phyloP scores from a whole-genome alignment of 176 grass and related monocot species.

The Juncus inflexus region DNA sequence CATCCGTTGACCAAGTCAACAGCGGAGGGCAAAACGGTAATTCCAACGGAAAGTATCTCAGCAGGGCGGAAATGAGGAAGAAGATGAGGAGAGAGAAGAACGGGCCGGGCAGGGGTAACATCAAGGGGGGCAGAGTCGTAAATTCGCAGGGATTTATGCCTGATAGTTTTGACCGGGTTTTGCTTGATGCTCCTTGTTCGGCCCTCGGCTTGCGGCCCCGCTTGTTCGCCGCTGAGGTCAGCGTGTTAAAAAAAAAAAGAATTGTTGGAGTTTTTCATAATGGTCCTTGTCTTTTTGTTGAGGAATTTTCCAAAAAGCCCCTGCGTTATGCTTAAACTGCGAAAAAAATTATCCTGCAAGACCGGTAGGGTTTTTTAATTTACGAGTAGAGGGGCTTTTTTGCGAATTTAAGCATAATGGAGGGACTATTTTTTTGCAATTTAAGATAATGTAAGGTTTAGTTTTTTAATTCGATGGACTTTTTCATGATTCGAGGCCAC shows the following conservation, averaged over 20 bases:
- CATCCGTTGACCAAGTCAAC: not conserved
- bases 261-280: no score
- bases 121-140: conserved; percentile 66
- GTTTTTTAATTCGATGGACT: no score
- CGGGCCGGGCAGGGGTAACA: conserved; percentile 87
- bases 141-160: conserved; percentile 77
- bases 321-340: no score
- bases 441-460: no score
- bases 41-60: conserved; percentile 44
- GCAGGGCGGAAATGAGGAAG: conserved; percentile 62
- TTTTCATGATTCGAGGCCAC: no score
- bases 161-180: conserved; percentile 94
- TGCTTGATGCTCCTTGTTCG: conserved; percentile 97
- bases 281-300: no score
- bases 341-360: no score
- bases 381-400: not conserved
- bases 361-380: not conserved
- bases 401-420: no score
- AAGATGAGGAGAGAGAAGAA: conserved; percentile 67
- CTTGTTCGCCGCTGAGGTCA: conserved; percentile 70
- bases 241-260: not conserved
- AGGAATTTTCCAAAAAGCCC: no score
- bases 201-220: conserved; percentile 96
- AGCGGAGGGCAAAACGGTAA: conserved; percentile 31
- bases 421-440: no score